Evolutionary conservation across 257 asterid genomes (phyloP).

Genomic region (Primulina eburnea): DNA sequence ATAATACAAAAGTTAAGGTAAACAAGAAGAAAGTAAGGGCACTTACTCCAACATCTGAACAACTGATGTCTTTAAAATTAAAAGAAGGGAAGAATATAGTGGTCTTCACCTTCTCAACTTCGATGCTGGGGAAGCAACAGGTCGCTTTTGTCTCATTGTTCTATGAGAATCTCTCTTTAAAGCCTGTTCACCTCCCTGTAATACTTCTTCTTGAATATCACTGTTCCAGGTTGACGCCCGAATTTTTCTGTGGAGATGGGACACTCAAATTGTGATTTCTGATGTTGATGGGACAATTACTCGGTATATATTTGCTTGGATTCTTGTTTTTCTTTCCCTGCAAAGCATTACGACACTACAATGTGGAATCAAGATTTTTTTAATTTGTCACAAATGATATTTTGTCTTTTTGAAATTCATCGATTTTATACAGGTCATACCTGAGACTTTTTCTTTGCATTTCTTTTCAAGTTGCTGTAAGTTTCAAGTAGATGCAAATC

Average conservation of each 20-base stretch:
- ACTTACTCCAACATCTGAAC: slow-evolving; percentile 71
- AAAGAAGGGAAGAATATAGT: slow-evolving; percentile 76
- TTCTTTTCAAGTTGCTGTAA: no score
- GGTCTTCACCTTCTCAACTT: slow-evolving; percentile 77
- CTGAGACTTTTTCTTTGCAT: no score
- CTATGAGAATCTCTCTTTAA: slow-evolving; percentile 12
- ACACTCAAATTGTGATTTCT: slow-evolving; percentile 78
- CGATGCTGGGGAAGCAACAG: slow-evolving; percentile 95
- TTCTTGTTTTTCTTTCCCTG: slow-evolving; percentile 4
- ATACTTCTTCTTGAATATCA: slow-evolving; percentile 19
- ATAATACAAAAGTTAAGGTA: slow-evolving; percentile 37
- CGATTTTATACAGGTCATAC: neutral
- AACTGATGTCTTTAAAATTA: slow-evolving; percentile 71
- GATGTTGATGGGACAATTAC: slow-evolving; percentile 99
- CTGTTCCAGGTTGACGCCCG: slow-evolving; percentile 75
- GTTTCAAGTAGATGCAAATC: no score
- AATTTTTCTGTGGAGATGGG: slow-evolving; percentile 91
- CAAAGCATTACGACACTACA: neutral
- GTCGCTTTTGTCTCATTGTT: slow-evolving; percentile 33
- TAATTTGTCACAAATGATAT: neutral
- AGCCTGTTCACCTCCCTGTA: slow-evolving; percentile 7
- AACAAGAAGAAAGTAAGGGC: slow-evolving; percentile 48
- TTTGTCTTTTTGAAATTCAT: neutral
- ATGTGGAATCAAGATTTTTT: neutral
- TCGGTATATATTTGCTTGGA: slow-evolving; percentile 42